Evolutionary conservation across 495 filamentous ascomycete species (phyloP).

Genomic region (Penicillium canariense): DNA sequence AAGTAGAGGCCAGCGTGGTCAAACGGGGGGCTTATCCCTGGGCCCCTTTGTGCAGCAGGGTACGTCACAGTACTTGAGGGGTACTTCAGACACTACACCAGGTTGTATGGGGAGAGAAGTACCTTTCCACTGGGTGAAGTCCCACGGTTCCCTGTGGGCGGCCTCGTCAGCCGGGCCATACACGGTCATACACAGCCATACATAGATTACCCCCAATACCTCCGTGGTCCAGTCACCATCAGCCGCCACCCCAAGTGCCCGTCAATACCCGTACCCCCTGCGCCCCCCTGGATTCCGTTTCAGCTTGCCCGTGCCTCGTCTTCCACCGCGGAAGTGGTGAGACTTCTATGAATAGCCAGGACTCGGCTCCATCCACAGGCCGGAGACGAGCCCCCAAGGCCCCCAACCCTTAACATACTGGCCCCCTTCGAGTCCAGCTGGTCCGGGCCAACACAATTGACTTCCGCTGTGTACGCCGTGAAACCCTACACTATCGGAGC

Average conservation of each 20-base stretch:
- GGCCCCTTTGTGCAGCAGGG: no score
- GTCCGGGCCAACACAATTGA: no score
- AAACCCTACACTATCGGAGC: no score
- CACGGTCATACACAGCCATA: neutral
- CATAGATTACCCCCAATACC: neutral
- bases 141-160: neutral
- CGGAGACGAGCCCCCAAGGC: neutral
- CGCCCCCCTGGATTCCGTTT: conserved; percentile 29
- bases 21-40: no score
- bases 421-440: no score
- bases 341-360: neutral
- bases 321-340: neutral
- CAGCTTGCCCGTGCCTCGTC: neutral
- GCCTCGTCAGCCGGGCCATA: neutral
- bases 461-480: no score
- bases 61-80: neutral
- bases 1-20: conserved; percentile 52
- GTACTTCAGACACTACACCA: neutral
- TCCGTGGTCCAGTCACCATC: no score
- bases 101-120: neutral
- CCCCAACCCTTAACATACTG: no score
- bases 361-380: neutral
- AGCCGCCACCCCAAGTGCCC: neutral
- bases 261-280: conserved; percentile 13
- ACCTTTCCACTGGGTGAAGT: neutral